Percentiles rank a stretch among this genome's conserved stretches.
These are phyloP conservation scores for Globisporangium cylindrosporum DNA, from an alignment of 352 stramenopile species.

Conservation along the genomic window DNA sequence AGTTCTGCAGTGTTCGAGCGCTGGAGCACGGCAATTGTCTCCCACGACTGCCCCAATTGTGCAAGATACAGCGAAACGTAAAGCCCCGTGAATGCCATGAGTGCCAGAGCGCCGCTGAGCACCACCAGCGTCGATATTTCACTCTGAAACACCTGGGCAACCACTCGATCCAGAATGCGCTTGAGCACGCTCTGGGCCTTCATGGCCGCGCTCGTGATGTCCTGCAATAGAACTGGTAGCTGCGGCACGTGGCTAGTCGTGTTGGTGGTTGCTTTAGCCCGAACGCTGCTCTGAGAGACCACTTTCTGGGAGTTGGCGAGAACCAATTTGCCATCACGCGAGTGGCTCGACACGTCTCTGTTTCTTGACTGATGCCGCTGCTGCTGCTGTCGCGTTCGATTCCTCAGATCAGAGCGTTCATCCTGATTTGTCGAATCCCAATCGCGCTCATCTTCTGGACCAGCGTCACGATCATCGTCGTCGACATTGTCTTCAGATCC, in stretches of 20 bases:
- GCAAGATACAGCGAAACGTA: not conserved
- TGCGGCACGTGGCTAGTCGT: not conserved
- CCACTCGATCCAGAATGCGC: not conserved
- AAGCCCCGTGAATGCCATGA: not conserved
- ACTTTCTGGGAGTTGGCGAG: not conserved
- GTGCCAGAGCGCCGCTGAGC: not conserved
- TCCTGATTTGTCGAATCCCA: not conserved
- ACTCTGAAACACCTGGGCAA: not conserved
- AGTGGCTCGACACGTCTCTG: not conserved
- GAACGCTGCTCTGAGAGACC: not conserved
- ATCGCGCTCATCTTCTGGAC: not conserved
- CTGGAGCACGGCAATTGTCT: not conserved
- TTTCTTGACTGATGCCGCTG: not conserved
- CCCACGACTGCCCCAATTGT: conserved; percentile 5
- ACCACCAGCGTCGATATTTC: not conserved
- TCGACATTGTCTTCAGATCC: not conserved
- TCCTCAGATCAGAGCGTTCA: not conserved
- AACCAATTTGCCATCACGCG: not conserved
- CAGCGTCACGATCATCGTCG: not conserved
- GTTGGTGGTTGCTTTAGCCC: not conserved
- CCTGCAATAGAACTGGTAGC: not conserved
- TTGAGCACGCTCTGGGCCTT: not conserved
- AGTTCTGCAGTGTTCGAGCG: not conserved
- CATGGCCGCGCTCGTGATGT: not conserved
- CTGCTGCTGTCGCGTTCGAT: not conserved